These are phyloP conservation scores for Suillus discolor DNA, from an alignment of 768 basidiomycete species.

Conservation along the genomic window DNA sequence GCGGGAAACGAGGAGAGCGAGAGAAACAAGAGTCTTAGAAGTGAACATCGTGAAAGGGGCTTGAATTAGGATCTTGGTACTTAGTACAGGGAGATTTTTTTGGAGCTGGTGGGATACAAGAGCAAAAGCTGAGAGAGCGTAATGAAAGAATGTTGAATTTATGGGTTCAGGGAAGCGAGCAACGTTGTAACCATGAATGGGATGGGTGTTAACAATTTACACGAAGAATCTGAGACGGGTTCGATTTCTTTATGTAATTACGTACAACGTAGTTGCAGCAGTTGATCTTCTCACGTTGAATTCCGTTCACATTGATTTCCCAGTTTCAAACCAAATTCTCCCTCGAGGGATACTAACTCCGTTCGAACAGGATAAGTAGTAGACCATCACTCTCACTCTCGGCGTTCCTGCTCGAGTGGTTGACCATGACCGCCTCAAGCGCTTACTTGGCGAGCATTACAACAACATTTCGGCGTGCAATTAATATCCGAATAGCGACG, in stretches of 20 bases:
- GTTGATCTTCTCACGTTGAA: slow-evolving; percentile 12
- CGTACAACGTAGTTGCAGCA: not conserved
- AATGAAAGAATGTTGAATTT: slow-evolving; percentile 24
- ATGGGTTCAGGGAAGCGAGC: slow-evolving; percentile 26
- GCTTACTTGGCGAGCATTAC: not conserved
- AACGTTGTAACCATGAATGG: slow-evolving; percentile 15
- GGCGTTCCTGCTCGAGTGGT: not conserved
- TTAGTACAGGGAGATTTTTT: not conserved
- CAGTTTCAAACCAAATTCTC: slow-evolving; percentile 12
- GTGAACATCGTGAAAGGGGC: slow-evolving; percentile 17
- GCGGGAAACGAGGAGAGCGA: slow-evolving; percentile 23
- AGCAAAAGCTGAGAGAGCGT: slow-evolving; percentile 12
- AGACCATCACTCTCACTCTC: not conserved
- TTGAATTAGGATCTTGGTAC: slow-evolving; percentile 11
- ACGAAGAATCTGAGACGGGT: not conserved
- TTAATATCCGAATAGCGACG: slow-evolving; percentile 26
- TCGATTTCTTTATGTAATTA: not conserved
- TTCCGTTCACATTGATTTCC: not conserved
- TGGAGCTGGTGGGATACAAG: slow-evolving; percentile 7
- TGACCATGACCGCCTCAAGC: not conserved
- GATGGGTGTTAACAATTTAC: slow-evolving; percentile 10
- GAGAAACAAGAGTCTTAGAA: slow-evolving; percentile 14
- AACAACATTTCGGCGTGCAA: slow-evolving; percentile 7
- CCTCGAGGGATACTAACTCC: not conserved
- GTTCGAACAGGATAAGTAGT: not conserved